Evolutionary conservation across 1,284 basidiomycete genomes (phyloP).

Genomic region (Phellopilus nigrolimitatus): DNA sequence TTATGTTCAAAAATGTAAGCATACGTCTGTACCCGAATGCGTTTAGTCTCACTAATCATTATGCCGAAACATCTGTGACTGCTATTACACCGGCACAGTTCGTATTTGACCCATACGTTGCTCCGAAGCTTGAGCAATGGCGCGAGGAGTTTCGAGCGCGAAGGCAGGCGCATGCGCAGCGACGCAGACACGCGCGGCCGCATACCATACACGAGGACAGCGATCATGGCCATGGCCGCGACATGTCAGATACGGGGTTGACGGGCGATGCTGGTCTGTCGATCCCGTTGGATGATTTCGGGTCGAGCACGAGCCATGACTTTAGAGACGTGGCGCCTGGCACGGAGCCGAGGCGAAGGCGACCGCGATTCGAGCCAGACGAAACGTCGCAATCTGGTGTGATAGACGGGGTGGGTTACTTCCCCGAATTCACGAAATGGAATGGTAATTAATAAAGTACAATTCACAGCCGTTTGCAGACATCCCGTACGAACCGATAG

Average conservation of each 20-base stretch:
- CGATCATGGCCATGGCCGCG: neutral
- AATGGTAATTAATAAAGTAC: neutral
- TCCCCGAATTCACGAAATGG: neutral
- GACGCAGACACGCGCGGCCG: neutral
- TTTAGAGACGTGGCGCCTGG: neutral
- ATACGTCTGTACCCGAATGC: neutral
- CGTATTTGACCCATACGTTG: slow-evolving; percentile 13
- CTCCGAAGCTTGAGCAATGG: slow-evolving; percentile 8
- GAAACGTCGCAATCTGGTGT: neutral
- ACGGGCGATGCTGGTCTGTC: no score
- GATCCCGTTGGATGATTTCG: no score
- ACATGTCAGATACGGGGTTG: no score
- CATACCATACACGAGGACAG: neutral
- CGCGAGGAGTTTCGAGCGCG: slow-evolving; percentile 9
- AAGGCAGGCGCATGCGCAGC: neutral
- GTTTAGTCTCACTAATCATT: neutral
- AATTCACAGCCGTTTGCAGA: neutral
- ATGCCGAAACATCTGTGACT: neutral
- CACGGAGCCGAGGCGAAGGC: neutral
- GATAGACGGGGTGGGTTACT: neutral
- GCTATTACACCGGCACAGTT: neutral
- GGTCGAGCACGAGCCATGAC: no score
- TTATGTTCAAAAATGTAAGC: slow-evolving; percentile 16
- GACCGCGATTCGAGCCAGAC: neutral
- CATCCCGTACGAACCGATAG: neutral